phyloP scores from a whole-genome alignment of 2,329 filamentous ascomycete species.

The Aureobasidium sp. region DNA sequence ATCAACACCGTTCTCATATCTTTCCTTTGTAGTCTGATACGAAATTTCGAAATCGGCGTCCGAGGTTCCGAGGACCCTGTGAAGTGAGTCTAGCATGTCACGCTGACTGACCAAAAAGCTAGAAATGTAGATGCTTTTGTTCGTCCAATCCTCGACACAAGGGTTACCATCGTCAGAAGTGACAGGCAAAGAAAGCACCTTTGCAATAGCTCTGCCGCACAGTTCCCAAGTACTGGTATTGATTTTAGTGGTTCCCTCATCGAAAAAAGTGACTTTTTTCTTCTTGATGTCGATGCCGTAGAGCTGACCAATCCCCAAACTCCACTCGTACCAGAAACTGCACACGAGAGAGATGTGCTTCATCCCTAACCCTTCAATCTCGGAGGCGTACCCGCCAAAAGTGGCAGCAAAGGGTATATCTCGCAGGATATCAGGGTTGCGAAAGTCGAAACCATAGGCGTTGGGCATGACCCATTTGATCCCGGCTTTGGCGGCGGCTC shows the following conservation, averaged over 20 bases:
- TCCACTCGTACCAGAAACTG: conserved; percentile 31
- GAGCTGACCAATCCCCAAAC: conserved; percentile 19
- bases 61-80: conserved; percentile 29
- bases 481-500: conserved; percentile 25
- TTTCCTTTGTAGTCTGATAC: conserved; percentile 28
- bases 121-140: conserved; percentile 31
- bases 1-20: conserved; percentile 44
- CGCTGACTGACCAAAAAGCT: conserved; percentile 33
- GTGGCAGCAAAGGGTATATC: conserved; percentile 20
- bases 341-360: conserved; percentile 25
- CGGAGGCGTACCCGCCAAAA: conserved; percentile 19
- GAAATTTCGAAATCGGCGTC: conserved; percentile 33
- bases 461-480: conserved; percentile 29
- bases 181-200: conserved; percentile 29
- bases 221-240: conserved; percentile 30
- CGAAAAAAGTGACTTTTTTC: conserved; percentile 23
- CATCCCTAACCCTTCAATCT: conserved; percentile 25
- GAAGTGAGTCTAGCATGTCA: conserved; percentile 32
- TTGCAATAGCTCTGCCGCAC: conserved; percentile 29
- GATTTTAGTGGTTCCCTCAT: conserved; percentile 26
- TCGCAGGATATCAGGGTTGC: conserved; percentile 19
- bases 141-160: conserved; percentile 28
- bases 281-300: conserved; percentile 29
- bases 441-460: conserved; percentile 24
- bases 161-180: conserved; percentile 16